A percentile compares a stretch with the other conserved stretches of the same genome.
Evolutionary conservation across 2,329 filamentous ascomycete species (phyloP).

Genomic region (Polytolypa hystricis): DNA sequence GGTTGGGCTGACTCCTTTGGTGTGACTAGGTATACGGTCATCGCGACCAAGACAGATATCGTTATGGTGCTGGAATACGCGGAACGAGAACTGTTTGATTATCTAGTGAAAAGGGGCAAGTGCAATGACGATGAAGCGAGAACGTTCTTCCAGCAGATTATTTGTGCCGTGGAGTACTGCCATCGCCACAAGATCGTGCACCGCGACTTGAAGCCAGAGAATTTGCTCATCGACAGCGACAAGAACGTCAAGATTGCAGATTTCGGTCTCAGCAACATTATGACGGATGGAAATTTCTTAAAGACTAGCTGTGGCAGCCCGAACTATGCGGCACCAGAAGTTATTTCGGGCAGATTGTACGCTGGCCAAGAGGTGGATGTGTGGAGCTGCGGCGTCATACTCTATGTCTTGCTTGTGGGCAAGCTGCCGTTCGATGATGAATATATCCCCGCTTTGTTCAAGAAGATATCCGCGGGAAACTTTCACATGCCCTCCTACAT

Average conservation of each 20-base stretch:
- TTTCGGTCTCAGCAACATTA: conserved; percentile 97
- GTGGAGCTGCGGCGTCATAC: conserved; percentile 56
- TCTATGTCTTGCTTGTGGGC: conserved; percentile 55
- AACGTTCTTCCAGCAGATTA: conserved; percentile 97
- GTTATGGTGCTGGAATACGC: conserved; percentile 99
- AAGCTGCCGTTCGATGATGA: conserved; percentile 92
- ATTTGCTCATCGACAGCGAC: conserved; percentile 84
- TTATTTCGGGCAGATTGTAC: conserved; percentile 95
- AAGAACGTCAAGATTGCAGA: conserved; percentile 99
- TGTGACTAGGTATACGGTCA: conserved; percentile 69
- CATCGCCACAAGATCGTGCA: conserved; percentile 98
- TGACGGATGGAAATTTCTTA: conserved; percentile 98
- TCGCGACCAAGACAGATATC: conserved; percentile 87
- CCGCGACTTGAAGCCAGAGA: conserved; percentile 94
- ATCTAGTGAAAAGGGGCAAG: conserved; percentile 87
- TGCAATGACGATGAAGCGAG: conserved; percentile 88
- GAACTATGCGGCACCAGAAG: conserved; percentile 95
- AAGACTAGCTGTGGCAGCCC: conserved; percentile 98
- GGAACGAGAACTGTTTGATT: conserved; percentile 92
- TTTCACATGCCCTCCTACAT: conserved; percentile 91
- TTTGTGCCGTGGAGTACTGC: conserved; percentile 97
- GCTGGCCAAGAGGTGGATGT: conserved; percentile 96
- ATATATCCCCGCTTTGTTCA: conserved; percentile 93
- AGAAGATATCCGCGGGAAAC: conserved; percentile 90
- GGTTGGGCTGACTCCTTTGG: conserved; percentile 10